Evolutionary conservation across 2,329 filamentous ascomycete species (phyloP).

Genomic region (Metarhizium anisopliae): DNA sequence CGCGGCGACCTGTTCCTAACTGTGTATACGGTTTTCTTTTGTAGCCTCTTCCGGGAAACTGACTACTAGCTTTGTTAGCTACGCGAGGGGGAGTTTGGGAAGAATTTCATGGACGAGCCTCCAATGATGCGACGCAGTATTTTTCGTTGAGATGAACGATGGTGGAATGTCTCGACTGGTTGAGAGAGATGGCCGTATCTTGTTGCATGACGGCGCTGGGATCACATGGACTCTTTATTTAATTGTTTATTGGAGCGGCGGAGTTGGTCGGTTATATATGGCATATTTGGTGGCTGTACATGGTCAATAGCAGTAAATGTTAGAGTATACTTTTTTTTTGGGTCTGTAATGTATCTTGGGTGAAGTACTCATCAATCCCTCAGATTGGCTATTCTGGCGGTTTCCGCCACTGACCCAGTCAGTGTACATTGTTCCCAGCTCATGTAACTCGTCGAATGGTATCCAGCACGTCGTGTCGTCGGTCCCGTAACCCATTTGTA

Average conservation of each 20-base stretch:
- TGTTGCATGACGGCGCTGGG: background rate
- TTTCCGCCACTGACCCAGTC: too few relatives aligned
- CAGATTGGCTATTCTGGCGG: too few relatives aligned
- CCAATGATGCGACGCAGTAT: slow-evolving; percentile 17
- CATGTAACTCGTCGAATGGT: too few relatives aligned
- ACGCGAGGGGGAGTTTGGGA: background rate
- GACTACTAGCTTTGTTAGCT: background rate
- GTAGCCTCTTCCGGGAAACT: background rate
- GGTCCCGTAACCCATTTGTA: too few relatives aligned
- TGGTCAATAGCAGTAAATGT: background rate
- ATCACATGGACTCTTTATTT: slow-evolving; percentile 10
- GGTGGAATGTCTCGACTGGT: background rate
- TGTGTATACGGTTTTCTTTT: background rate
- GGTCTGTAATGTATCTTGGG: background rate
- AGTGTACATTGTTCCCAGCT: too few relatives aligned
- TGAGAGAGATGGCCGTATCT: background rate
- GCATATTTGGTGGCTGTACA: slow-evolving; percentile 14
- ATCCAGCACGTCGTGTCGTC: too few relatives aligned
- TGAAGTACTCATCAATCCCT: background rate
- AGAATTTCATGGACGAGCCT: slow-evolving; percentile 10
- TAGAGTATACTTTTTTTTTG: background rate
- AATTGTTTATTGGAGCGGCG: slow-evolving; percentile 19
- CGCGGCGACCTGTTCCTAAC: background rate
- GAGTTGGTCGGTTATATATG: slow-evolving; percentile 21
- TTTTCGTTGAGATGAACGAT: background rate